These are phyloP conservation scores for Corynespora cassiicola DNA, from an alignment of 2,329 filamentous ascomycete genomes.

Conservation along the genomic window DNA sequence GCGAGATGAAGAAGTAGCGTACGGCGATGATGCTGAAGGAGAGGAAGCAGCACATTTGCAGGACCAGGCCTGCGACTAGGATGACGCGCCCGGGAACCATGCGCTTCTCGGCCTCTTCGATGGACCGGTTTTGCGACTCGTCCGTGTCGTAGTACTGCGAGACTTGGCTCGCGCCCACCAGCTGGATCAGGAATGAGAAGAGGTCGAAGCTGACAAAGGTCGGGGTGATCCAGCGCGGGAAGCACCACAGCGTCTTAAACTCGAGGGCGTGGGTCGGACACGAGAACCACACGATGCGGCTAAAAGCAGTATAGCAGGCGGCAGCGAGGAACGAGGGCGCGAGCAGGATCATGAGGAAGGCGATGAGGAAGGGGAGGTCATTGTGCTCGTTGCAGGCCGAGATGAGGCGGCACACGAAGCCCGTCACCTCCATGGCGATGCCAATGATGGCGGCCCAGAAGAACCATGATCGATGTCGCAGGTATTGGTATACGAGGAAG, in stretches of 20 bases:
- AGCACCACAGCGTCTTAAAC: slow-evolving; percentile 52
- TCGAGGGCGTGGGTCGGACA: slow-evolving; percentile 46
- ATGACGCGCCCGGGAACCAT: slow-evolving; percentile 38
- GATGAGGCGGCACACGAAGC: slow-evolving; percentile 59
- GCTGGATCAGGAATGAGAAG: slow-evolving; percentile 56
- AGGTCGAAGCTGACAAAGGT: slow-evolving; percentile 58
- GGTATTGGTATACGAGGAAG: slow-evolving; percentile 39
- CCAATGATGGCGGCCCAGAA: slow-evolving; percentile 43
- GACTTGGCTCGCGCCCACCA: slow-evolving; percentile 51
- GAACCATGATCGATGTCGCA: slow-evolving; percentile 44
- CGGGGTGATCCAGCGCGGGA: slow-evolving; percentile 53
- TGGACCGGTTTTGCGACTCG: slow-evolving; percentile 46
- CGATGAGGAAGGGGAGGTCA: slow-evolving; percentile 47
- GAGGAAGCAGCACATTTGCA: slow-evolving; percentile 59
- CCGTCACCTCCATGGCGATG: slow-evolving; percentile 55
- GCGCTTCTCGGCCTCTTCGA: slow-evolving; percentile 42
- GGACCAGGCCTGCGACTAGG: slow-evolving; percentile 55
- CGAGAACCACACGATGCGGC: slow-evolving; percentile 52
- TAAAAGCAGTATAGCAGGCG: slow-evolving; percentile 58
- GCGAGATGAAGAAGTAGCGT: slow-evolving; percentile 41
- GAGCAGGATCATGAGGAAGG: slow-evolving; percentile 55
- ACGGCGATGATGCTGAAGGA: slow-evolving; percentile 53
- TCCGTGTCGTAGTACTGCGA: slow-evolving; percentile 39
- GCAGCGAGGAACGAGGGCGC: slow-evolving; percentile 59
- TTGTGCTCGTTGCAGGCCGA: slow-evolving; percentile 43